A percentile compares a stretch with the other conserved stretches of the same genome.
Evolutionary conservation across 2,329 filamentous ascomycete genomes (phyloP).

Genomic region (Mycosphaerella sp.): DNA sequence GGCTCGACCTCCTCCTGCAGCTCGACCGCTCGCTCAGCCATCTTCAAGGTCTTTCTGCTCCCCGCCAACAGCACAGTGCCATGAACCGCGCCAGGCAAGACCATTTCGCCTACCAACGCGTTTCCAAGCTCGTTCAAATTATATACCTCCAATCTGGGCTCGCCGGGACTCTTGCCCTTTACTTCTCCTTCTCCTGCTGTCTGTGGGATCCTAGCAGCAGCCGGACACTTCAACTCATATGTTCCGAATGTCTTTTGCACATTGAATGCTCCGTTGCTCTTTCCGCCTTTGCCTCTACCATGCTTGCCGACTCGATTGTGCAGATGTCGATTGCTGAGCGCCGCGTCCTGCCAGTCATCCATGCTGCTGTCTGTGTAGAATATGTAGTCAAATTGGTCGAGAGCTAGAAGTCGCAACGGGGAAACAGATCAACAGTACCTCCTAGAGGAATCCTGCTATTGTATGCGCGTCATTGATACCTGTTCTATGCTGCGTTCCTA

Average conservation of each 20-base stretch:
- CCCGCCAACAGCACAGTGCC: constrained; percentile 2
- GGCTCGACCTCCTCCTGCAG: background rate
- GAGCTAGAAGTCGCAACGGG: background rate
- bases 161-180: background rate
- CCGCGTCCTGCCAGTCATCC: constrained; percentile 10
- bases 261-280: constrained; percentile 3
- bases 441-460: background rate
- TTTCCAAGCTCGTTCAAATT: constrained; percentile 3
- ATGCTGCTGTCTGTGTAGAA: background rate
- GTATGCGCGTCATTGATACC: background rate
- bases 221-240: constrained; percentile 2
- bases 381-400: background rate
- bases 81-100: background rate
- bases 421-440: background rate
- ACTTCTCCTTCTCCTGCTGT: background rate
- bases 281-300: background rate
- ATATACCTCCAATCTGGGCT: constrained; percentile 4
- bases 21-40: background rate
- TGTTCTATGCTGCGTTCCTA: background rate
- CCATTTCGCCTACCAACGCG: constrained; percentile 4
- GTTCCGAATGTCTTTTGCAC: constrained; percentile 7
- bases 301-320: constrained; percentile 5
- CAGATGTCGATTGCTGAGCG: constrained; percentile 4
- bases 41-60: constrained; percentile 9
- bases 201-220: background rate